A percentile compares a stretch with the other conserved stretches of the same genome.
Conservation (phyloP, 805 yeast species). For the Nakazawaea molendinolei region DNA sequence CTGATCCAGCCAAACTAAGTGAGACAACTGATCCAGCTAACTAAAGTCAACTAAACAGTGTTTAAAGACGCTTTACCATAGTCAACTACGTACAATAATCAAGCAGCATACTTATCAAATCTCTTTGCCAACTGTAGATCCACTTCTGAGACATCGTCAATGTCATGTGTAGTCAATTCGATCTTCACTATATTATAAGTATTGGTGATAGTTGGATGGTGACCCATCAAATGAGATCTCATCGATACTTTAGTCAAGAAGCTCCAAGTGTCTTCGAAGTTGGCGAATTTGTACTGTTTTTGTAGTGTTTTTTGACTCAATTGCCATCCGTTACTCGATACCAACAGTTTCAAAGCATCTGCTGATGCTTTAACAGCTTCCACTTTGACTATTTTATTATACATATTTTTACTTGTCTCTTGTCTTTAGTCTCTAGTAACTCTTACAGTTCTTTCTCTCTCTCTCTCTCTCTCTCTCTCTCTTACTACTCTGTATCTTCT, state of each 20-base stretch:
- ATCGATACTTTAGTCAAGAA: slow-evolving; percentile 45
- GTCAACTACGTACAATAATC: too few species aligned
- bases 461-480: too few species aligned
- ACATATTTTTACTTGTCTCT: slow-evolving; percentile 22
- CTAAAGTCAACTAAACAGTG: too few species aligned
- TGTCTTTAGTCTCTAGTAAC: slow-evolving; percentile 21
- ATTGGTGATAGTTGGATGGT: slow-evolving; percentile 66
- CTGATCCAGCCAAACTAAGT: too few species aligned
- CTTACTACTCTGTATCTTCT: too few species aligned
- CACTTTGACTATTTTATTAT: slow-evolving; percentile 27
- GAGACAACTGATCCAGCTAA: too few species aligned
- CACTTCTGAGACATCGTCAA: slow-evolving; percentile 40
- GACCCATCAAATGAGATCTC: slow-evolving; percentile 51
- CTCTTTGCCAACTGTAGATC: slow-evolving; percentile 54
- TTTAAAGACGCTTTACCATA: too few species aligned
- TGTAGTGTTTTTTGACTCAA: slow-evolving; percentile 18
- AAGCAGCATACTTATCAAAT: slow-evolving; percentile 36
- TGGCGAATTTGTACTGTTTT: slow-evolving; percentile 35
- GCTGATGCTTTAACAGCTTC: slow-evolving; percentile 23
- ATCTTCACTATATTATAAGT: slow-evolving; percentile 54
- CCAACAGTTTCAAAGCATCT: slow-evolving; percentile 16
- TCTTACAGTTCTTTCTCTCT: slow-evolving; percentile 17
- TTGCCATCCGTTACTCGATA: slow-evolving; percentile 23
- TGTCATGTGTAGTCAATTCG: slow-evolving; percentile 61
- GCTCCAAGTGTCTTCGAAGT: slow-evolving; percentile 58